A percentile compares a stretch with the other conserved stretches of the same genome.
Conservation (phyloP, 441 rosid species). For the Arabidopsis hybrid region DNA sequence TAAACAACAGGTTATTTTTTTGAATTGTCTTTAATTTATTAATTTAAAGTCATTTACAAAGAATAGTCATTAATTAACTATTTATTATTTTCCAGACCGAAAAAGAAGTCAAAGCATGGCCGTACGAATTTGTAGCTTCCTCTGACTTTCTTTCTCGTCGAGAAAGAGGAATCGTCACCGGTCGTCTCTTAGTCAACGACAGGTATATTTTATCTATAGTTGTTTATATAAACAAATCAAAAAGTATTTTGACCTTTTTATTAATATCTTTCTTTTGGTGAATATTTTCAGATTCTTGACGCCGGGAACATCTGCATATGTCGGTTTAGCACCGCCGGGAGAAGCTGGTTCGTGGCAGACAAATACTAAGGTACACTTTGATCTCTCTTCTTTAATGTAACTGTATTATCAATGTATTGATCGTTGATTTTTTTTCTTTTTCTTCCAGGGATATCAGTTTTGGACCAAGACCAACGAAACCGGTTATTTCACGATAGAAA, state of each 20-base stretch:
- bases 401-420: background rate
- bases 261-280: background rate
- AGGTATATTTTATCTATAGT: conserved; percentile 38
- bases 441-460: conserved; percentile 56
- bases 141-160: conserved; percentile 49
- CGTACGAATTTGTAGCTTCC: conserved; percentile 63
- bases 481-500: conserved; percentile 56
- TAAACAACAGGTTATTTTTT: conserved; percentile 52
- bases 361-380: conserved; percentile 56
- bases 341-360: conserved; percentile 63
- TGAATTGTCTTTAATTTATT: background rate
- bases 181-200: conserved; percentile 56
- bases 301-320: conserved; percentile 52
- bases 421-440: background rate
- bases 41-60: background rate
- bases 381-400: background rate
- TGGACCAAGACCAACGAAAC: conserved; percentile 57
- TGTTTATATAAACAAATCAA: background rate
- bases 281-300: conserved; percentile 39
- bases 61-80: background rate
- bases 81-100: conserved; percentile 42
- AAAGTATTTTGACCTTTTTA: background rate
- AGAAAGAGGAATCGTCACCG: conserved; percentile 54
- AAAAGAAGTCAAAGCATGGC: conserved; percentile 58
- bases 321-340: conserved; percentile 60